A percentile compares a stretch with the other conserved stretches of the same genome.
These are phyloP conservation scores for Cyberlindnera japonica DNA, from an alignment of 805 yeast species.

Conservation along the genomic window DNA sequence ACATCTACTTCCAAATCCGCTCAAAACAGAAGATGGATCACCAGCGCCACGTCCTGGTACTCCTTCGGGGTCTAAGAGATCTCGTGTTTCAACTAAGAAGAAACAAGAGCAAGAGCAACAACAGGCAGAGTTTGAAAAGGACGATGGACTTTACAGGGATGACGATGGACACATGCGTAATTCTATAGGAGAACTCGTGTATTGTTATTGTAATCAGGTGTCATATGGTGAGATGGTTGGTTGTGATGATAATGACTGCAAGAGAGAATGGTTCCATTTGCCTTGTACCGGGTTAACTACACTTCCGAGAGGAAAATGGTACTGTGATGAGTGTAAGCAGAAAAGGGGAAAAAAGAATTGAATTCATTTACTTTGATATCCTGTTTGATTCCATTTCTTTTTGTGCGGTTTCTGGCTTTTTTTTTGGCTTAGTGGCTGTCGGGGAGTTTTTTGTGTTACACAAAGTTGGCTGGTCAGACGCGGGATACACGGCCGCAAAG, in stretches of 20 bases:
- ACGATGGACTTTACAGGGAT: conserved; percentile 16
- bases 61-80: conserved; percentile 19
- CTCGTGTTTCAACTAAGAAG: conserved; percentile 17
- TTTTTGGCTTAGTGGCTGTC: too few relatives aligned
- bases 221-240: conserved; percentile 99
- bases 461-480: too few relatives aligned
- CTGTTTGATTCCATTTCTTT: not conserved
- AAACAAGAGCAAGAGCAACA: conserved; percentile 16
- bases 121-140: conserved; percentile 8
- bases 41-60: conserved; percentile 20
- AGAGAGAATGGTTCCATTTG: conserved; percentile 92
- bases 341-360: conserved; percentile 40
- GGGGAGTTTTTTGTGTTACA: too few relatives aligned
- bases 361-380: too few relatives aligned
- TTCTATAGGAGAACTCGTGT: conserved; percentile 66
- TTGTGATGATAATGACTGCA: conserved; percentile 92
- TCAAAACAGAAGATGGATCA: not conserved
- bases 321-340: conserved; percentile 60
- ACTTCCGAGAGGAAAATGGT: conserved; percentile 85
- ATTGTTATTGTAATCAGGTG: conserved; percentile 95
- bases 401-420: not conserved
- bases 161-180: conserved; percentile 17
- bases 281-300: conserved; percentile 87
- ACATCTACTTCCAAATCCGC: not conserved
- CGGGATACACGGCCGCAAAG: too few relatives aligned